These are phyloP conservation scores for Musa troglodytarum DNA, from an alignment of 176 grass and related monocot species.

Conservation along the genomic window DNA sequence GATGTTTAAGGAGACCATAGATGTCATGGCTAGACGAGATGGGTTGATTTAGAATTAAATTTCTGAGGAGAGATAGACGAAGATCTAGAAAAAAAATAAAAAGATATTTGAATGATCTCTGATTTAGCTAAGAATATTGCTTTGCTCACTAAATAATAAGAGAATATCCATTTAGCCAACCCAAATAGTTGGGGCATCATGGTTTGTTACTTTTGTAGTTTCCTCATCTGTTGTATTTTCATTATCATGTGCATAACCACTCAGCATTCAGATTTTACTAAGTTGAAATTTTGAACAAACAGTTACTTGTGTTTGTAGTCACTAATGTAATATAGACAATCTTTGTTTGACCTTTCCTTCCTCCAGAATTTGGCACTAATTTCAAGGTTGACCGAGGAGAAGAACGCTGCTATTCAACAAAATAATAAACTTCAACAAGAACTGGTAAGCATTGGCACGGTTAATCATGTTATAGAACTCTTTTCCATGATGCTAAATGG, in stretches of 20 bases:
- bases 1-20: too few species aligned
- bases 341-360: not conserved
- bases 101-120: too few species aligned
- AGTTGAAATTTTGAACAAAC: not conserved
- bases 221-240: not conserved
- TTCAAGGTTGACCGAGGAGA: slow-evolving; percentile 14
- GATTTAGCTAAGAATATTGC: too few species aligned
- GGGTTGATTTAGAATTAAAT: too few species aligned
- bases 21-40: too few species aligned
- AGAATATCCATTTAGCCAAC: too few species aligned
- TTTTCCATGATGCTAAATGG: not conserved
- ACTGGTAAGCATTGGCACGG: slow-evolving; percentile 10
- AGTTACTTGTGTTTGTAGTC: not conserved
- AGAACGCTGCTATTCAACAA: slow-evolving; percentile 9
- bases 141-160: too few species aligned
- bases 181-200: too few species aligned
- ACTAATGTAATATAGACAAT: not conserved
- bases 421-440: slow-evolving; percentile 15
- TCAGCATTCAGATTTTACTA: not conserved
- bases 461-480: not conserved
- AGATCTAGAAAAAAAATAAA: too few species aligned
- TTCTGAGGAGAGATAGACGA: too few species aligned
- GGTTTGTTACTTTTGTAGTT: too few species aligned
- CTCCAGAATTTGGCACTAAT: slow-evolving; percentile 3
- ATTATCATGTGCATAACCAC: not conserved